A percentile compares a stretch with the other conserved stretches of the same genome.
These are phyloP conservation scores for Acidomyces sp. DNA, from an alignment of 495 filamentous ascomycete species.

Conservation along the genomic window DNA sequence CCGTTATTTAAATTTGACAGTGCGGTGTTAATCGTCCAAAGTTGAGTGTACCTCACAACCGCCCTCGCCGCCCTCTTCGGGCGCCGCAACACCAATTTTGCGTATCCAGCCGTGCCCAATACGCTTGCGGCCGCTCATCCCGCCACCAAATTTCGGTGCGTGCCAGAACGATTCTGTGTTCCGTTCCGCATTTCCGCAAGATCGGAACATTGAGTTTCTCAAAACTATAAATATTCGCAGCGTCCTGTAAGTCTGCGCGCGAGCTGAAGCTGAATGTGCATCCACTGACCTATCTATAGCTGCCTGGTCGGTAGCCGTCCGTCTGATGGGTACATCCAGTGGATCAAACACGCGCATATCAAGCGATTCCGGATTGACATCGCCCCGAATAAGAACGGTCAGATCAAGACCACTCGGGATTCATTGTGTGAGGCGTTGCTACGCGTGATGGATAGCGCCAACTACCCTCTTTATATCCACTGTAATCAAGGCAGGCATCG, in stretches of 20 bases:
- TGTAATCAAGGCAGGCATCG: slow-evolving; percentile 89
- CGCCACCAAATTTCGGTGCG: slow-evolving; percentile 53
- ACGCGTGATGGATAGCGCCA: slow-evolving; percentile 48
- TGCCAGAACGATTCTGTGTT: slow-evolving; percentile 52
- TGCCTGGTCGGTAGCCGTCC: slow-evolving; percentile 62
- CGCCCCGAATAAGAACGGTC: slow-evolving; percentile 59
- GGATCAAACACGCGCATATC: slow-evolving; percentile 50
- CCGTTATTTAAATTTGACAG: no score
- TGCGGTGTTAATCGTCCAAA: no score
- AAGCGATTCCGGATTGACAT: slow-evolving; percentile 56
- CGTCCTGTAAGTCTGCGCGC: slow-evolving; percentile 46
- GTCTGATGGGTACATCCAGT: slow-evolving; percentile 43
- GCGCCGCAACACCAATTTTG: slow-evolving; percentile 8
- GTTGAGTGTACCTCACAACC: slow-evolving; percentile 4
- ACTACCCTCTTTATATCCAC: slow-evolving; percentile 68
- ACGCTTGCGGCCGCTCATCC: slow-evolving; percentile 21
- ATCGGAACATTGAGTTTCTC: slow-evolving; percentile 51
- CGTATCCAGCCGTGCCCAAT: slow-evolving; percentile 10
- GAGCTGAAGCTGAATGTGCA: neutral
- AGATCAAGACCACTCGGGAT: slow-evolving; percentile 37
- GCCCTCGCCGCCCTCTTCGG: slow-evolving; percentile 10
- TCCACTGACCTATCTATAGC: slow-evolving; percentile 29
- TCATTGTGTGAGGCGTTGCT: slow-evolving; percentile 51
- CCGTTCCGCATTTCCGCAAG: slow-evolving; percentile 59
- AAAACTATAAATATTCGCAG: slow-evolving; percentile 53